These are phyloP conservation scores for Bipolaris oryzae DNA, from an alignment of 2,329 filamentous ascomycete species.

Conservation along the genomic window DNA sequence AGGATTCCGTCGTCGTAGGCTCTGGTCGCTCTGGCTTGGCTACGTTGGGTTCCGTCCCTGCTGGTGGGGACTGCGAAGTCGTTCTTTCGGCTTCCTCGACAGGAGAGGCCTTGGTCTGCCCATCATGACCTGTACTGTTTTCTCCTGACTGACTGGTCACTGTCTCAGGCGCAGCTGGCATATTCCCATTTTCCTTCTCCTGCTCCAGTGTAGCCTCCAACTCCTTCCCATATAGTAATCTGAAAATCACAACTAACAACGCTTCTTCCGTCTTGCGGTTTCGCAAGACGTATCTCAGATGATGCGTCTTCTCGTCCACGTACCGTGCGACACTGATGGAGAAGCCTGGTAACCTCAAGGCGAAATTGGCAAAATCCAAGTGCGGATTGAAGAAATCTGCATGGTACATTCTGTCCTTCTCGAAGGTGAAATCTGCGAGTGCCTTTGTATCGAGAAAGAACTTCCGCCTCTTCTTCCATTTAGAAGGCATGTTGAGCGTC, in stretches of 20 bases:
- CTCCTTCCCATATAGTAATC: constrained; percentile 53
- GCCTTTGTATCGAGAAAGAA: constrained; percentile 48
- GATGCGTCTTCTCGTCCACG: constrained; percentile 56
- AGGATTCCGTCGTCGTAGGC: not conserved
- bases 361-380: constrained; percentile 55
- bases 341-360: constrained; percentile 54
- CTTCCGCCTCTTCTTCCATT: constrained; percentile 54
- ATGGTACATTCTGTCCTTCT: constrained; percentile 53
- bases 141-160: not conserved
- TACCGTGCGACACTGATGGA: constrained; percentile 54
- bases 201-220: constrained; percentile 44
- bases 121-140: constrained; percentile 1
- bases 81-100: constrained; percentile 2
- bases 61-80: not conserved
- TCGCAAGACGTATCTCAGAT: constrained; percentile 55
- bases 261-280: constrained; percentile 50
- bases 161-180: not conserved
- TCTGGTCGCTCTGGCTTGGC: not conserved
- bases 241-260: constrained; percentile 54
- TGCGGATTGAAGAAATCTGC: constrained; percentile 58
- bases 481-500: constrained; percentile 43
- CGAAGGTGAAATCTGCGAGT: constrained; percentile 50
- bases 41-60: not conserved
- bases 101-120: constrained; percentile 1
- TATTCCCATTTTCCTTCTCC: constrained; percentile 6